Base-by-base conservation (phyloP, 768 basidiomycete genomes). In the Trametes gibbosa region DNA sequence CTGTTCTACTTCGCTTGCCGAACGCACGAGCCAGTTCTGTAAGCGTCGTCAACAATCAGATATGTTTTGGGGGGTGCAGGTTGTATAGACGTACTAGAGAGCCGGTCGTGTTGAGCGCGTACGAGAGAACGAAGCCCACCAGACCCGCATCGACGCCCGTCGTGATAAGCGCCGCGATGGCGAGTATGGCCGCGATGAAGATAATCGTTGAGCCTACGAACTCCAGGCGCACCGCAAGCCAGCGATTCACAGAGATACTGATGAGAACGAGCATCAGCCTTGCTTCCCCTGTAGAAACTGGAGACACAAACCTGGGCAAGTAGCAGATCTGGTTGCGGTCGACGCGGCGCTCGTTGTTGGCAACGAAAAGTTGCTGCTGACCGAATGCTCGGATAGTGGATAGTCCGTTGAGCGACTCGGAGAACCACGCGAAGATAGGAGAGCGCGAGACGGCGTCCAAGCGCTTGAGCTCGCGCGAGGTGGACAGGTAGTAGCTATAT, bases 371-470 rank as follows among this genome's bases (percentile, higher is more conserved):
- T 0, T 72, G 48, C 67, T 91, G 85, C 62, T 92, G 90, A 35
- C 77, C 72, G 75, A 88, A 95, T 0, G 91, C 90, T 0, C 92
- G 83, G 65, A 95, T 94, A 2, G 91, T 94, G 0, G 90, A 85
- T 37, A 92, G 72, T 6, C 93, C 93, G 3, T 82, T 79, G 37
- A 86, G 74, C 2, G 83, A 87, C 69, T 92, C 91, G 1, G 88
- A 88, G 69, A 92, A 92, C 86, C 87, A 90, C 0, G 87, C 88
- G 71, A 96, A 95, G 58, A 98, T 92, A 1, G 95, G 95, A 0
- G 91, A 92, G 39, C 90, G 86, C 5, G 92, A 92, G 24, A 92
- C 87, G 0, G 93, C 89, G 64, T 95, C 92, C 14, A 95, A 78
- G 14, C 92, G 89, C 70, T 95, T 93, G 24, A 95, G 79, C 70